Evolutionary conservation across 1,139 yeast genomes (phyloP), one percentile per base, ranked within the genome.

Genomic region (Blastobotrys serpentis): DNA sequence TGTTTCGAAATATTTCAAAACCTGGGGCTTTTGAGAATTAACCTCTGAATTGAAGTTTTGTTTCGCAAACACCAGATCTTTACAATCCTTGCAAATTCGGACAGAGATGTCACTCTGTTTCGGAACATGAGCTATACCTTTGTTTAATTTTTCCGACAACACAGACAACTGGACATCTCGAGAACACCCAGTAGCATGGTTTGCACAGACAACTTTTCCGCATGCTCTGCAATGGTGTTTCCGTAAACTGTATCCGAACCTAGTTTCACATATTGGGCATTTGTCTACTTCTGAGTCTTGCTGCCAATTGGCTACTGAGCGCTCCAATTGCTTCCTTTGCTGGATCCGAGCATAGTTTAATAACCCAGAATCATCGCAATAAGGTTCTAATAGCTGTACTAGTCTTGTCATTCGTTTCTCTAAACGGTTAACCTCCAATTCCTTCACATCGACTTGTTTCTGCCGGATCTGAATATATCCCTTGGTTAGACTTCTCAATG

Each of bases 201-300:
- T 84, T 34, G 86, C 95, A 68, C 98, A 90, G 0, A 88, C 89
- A 1, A 86, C 78, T 26, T 68, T 63, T 0, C 98, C 98, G 69
- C 98, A 92, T 29, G 87, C 65, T 29, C 96, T 71, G 63, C 96
- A 88, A 63, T 88, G 97, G 62, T 92, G 98, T 57, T 86, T 88
- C 49, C 96, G 72, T 17, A 79, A 63, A 4, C 84, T 64, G 43
- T 85, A 68, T 23, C 74, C 74, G 64, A 88, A 92, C 32, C 63
- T 60, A 10, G 74, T 70, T 18, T 71, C 65, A 59, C 98, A 92
- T 3, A 86, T 71, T 2, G 78, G 73, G 63, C 98, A 92, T 52
- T 73, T 69, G 0, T 70, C 58, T 0, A 76, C 75, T 1, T 59
- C 61, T 1, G 67, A 54, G 57, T 84, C 94, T 50, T 74, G 74